These are phyloP conservation scores for Penstemon davidsonii DNA, from an alignment of 257 asterid species.

Conservation along the genomic window DNA sequence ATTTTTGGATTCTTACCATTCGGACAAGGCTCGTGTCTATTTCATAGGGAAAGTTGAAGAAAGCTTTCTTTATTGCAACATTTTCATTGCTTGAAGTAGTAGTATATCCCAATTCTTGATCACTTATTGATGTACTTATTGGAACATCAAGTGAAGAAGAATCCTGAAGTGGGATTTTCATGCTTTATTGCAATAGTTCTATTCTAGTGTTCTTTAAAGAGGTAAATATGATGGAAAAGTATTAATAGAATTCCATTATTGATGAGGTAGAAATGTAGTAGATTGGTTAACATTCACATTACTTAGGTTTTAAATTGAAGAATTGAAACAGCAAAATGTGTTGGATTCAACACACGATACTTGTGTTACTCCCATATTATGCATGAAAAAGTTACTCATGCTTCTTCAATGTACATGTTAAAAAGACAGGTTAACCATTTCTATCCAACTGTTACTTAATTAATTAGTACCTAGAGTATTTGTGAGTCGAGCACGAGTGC, in stretches of 20 bases:
- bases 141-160: constrained; percentile 26
- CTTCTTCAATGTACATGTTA: constrained; percentile 45
- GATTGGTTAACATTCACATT: constrained; percentile 22
- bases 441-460: constrained; percentile 36
- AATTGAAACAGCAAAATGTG: constrained; percentile 18
- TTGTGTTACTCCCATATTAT: constrained; percentile 45
- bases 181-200: constrained; percentile 10
- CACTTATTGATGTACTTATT: constrained; percentile 36
- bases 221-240: constrained; percentile 7
- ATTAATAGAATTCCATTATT: not conserved
- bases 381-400: constrained; percentile 47
- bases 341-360: constrained; percentile 43
- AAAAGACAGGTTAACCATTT: constrained; percentile 10
- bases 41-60: constrained; percentile 8
- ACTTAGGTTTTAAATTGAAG: constrained; percentile 22
- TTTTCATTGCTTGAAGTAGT: constrained; percentile 16
- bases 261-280: not conserved
- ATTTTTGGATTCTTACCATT: constrained; percentile 32
- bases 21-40: constrained; percentile 34
- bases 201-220: not conserved
- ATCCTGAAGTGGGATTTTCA: constrained; percentile 23
- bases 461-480: constrained; percentile 10
- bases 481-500: not conserved
- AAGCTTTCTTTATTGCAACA: constrained; percentile 1
- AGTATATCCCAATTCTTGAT: constrained; percentile 33